These are phyloP conservation scores for Epicoccum sorghinum DNA, from an alignment of 2,329 filamentous ascomycete genomes.

Conservation along the genomic window DNA sequence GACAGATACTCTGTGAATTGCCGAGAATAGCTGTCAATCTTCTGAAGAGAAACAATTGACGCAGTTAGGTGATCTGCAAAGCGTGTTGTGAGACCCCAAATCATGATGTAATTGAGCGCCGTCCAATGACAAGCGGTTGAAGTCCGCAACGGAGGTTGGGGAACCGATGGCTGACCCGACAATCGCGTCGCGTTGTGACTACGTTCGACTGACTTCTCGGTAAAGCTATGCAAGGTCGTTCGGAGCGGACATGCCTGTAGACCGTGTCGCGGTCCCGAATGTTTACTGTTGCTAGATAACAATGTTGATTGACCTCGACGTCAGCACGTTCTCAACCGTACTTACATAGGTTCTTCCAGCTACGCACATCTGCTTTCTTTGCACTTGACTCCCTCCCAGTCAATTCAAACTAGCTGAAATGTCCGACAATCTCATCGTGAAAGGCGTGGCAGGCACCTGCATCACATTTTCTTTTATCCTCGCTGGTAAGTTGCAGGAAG, in stretches of 20 bases:
- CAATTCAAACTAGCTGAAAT: constrained; percentile 20
- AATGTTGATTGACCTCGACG: constrained; percentile 11
- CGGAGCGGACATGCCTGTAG: constrained; percentile 14
- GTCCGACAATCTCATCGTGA: constrained; percentile 42
- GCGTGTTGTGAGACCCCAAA: background rate
- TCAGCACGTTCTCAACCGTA: background rate
- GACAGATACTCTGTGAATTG: too few relatives aligned
- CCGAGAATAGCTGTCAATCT: too few relatives aligned
- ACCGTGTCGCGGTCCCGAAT: constrained; percentile 12
- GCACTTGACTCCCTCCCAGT: background rate
- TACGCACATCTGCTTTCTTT: background rate
- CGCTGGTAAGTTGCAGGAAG: constrained; percentile 45
- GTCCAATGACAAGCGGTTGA: constrained; percentile 9
- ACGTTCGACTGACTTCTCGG: constrained; percentile 10
- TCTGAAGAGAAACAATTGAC: background rate
- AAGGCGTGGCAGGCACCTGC: constrained; percentile 53
- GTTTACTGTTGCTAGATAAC: constrained; percentile 8
- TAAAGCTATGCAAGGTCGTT: constrained; percentile 5
- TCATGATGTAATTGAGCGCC: constrained; percentile 4
- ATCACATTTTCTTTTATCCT: constrained; percentile 58
- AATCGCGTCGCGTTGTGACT: constrained; percentile 6
- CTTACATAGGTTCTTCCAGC: background rate
- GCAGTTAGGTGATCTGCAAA: background rate
- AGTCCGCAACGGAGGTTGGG: constrained; percentile 16
- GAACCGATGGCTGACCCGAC: constrained; percentile 13